A percentile compares a stretch with the other conserved stretches of the same genome.
Conservation (phyloP, 2,329 filamentous ascomycete genomes). For the Aspergillus thermomutatus region DNA sequence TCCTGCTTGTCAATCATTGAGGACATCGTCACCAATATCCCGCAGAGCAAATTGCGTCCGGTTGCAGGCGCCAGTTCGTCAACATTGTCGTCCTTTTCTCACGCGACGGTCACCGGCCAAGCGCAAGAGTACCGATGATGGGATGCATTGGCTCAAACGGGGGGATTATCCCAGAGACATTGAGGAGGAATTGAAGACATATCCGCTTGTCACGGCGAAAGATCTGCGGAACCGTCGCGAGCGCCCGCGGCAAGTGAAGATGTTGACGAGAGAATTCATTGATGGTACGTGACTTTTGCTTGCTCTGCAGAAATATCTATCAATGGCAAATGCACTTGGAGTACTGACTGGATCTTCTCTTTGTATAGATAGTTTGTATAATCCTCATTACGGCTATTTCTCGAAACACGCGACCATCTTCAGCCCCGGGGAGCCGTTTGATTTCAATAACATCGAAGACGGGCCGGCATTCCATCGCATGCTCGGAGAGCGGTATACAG, state of each 20-base stretch:
- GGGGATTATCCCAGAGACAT: conserved; percentile 73
- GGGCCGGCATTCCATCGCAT: conserved; percentile 79
- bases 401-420: conserved; percentile 97
- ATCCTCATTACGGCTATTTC: conserved; percentile 93
- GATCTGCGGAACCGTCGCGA: conserved; percentile 70
- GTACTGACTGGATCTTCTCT: background rate
- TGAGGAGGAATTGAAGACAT: conserved; percentile 73
- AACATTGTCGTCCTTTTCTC: conserved; percentile 37
- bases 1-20: conserved; percentile 58
- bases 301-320: background rate
- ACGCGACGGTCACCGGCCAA: conserved; percentile 33
- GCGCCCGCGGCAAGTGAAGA: conserved; percentile 84
- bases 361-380: conserved; percentile 79
- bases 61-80: conserved; percentile 20
- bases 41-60: conserved; percentile 19
- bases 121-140: conserved; percentile 46
- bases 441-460: conserved; percentile 77
- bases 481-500: conserved; percentile 75
- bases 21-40: conserved; percentile 32
- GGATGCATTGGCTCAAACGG: conserved; percentile 83
- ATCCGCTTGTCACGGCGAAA: conserved; percentile 80
- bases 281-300: conserved; percentile 61
- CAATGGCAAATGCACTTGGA: background rate
- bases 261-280: conserved; percentile 96
- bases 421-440: conserved; percentile 83